Evolutionary conservation across 1,139 yeast species (phyloP).

Genomic region (Meyerozyma sp.): DNA sequence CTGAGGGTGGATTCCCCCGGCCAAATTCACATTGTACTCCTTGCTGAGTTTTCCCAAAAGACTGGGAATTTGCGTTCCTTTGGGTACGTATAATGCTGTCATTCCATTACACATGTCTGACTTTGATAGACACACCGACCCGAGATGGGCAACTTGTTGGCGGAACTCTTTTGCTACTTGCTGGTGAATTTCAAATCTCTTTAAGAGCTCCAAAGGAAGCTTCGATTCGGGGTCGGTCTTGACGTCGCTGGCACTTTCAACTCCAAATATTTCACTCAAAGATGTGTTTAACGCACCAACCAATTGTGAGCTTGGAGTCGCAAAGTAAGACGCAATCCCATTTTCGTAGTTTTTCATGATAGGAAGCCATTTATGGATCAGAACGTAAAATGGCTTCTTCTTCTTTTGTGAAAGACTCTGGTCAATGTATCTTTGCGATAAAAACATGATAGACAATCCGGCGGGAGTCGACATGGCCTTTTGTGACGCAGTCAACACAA

Average conservation of each 20-base stretch:
- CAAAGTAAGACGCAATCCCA: conserved; percentile 3
- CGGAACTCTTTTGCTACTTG: conserved; percentile 1
- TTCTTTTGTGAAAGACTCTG: neutral
- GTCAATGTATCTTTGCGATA: conserved; percentile 3
- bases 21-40: conserved; percentile 1
- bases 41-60: conserved; percentile 1
- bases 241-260: neutral
- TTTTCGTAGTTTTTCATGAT: conserved; percentile 4
- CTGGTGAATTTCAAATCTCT: neutral
- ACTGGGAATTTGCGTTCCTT: neutral
- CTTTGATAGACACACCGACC: neutral
- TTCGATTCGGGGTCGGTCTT: neutral
- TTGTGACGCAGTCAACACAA: conserved; percentile 7
- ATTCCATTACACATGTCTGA: conserved; percentile 1
- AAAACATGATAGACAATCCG: conserved; percentile 3
- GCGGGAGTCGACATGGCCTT: conserved; percentile 4
- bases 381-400: conserved; percentile 1
- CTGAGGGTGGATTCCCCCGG: conserved; percentile 3
- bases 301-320: conserved; percentile 3
- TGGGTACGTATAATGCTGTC: conserved; percentile 3
- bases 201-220: neutral
- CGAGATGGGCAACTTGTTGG: neutral
- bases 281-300: conserved; percentile 3
- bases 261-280: conserved; percentile 1
- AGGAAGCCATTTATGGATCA: conserved; percentile 3